Evolutionary conservation across 768 basidiomycete genomes (phyloP).

Genomic region (Calocybe gangraenosa): DNA sequence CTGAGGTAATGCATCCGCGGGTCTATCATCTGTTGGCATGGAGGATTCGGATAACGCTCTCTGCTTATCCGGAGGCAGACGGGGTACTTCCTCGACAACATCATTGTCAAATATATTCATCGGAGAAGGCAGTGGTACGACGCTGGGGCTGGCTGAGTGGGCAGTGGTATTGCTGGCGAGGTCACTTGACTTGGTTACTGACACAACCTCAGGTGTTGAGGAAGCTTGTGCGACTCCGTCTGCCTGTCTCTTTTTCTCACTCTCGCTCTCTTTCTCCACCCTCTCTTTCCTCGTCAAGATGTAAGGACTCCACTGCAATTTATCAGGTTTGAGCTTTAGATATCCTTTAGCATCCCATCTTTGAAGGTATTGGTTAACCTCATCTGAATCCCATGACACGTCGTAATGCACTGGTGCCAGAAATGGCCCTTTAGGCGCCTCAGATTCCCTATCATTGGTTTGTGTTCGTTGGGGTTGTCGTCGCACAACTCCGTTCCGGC

Average conservation of each 20-base stretch:
- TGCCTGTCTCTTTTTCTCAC: slow-evolving; percentile 10
- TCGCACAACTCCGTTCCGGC: slow-evolving; percentile 61
- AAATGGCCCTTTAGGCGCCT: slow-evolving; percentile 46
- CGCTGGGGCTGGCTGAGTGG: slow-evolving; percentile 4
- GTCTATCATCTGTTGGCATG: background rate
- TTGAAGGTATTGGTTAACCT: slow-evolving; percentile 60
- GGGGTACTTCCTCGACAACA: slow-evolving; percentile 16
- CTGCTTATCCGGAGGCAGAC: slow-evolving; percentile 7
- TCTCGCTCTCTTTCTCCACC: slow-evolving; percentile 14
- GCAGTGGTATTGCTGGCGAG: background rate
- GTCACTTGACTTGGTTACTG: slow-evolving; percentile 3
- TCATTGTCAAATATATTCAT: slow-evolving; percentile 21
- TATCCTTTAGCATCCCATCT: slow-evolving; percentile 80
- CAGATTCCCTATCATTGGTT: slow-evolving; percentile 40
- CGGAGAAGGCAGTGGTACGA: slow-evolving; percentile 12
- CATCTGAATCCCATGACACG: slow-evolving; percentile 68
- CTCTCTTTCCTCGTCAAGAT: slow-evolving; percentile 29
- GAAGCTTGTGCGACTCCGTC: slow-evolving; percentile 6
- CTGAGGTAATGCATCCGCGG: slow-evolving; percentile 8
- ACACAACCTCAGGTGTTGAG: background rate
- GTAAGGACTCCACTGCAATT: slow-evolving; percentile 94
- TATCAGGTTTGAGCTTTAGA: slow-evolving; percentile 70
- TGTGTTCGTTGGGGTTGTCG: slow-evolving; percentile 59
- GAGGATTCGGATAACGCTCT: slow-evolving; percentile 12
- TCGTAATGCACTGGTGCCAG: slow-evolving; percentile 67